Evolutionary conservation across 2,329 filamentous ascomycete species (phyloP), one percentile per base, ranked within the genome.

Genomic region (Allantophomopsis cytisporea): DNA sequence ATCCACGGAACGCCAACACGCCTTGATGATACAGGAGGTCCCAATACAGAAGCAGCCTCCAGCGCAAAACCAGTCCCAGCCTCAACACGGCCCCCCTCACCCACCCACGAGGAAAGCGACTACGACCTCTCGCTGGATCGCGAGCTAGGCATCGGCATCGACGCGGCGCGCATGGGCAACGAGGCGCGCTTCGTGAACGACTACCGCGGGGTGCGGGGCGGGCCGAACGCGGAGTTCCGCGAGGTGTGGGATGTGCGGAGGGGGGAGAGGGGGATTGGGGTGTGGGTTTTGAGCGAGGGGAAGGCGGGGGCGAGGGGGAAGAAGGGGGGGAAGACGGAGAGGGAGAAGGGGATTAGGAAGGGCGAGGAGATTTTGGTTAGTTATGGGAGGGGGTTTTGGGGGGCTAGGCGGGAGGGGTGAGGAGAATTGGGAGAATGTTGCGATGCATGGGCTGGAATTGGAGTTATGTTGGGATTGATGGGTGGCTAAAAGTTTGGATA

Each of bases 351-450:
- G 1, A 67, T 79, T 20, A 64, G 52, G 37, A 76, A 71, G 56
- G 75, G 76, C 2, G 66, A 76, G 43, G 77, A 81, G 62, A 71
- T 81, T 39, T 52, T 80, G 38, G 71, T 81, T 11, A 79, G 72
- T 46, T 80, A 81, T 50, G 77, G 76, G 5, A 80, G 76, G 54
- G 77, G 77, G 1, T 80, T 82, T 46, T 81, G 76, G 74, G 61
- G 62, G 15, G 64, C 62, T 52, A 65, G 60, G 55, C 66, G 57
- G 48, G 59, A 8, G 13, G 31, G 16, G 7, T 14, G 12, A 3
- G 31, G 11, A 16, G 31, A n/a, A n/a, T n/a, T n/a, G 5, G 5
- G 31, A n/a, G 31, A 33, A 5, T 33, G 5, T 34, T 7, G 31
- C 3, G 12, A 17, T 14, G 31, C 3, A 12, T 34, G n/a, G 12